Evolutionary conservation across 1,139 yeast genomes (phyloP), one percentile per base, ranked within the genome.

Genomic region (Wickerhamomyces sp.): DNA sequence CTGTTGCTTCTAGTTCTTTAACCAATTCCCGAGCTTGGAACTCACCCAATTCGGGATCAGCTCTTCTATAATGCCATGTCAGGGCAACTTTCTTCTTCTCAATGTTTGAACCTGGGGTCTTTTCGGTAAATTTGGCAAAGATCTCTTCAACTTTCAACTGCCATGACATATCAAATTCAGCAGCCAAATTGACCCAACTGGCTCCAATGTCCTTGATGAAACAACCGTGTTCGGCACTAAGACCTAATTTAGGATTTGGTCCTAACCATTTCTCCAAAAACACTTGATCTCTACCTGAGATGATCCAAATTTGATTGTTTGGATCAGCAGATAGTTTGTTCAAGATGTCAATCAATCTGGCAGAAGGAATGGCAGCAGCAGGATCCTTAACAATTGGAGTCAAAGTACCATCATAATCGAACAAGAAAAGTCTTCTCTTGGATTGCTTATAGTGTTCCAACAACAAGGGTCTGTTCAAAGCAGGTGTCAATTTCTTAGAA

Each of bases 151-250:
- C 97, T 36, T 75, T 78, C 19, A 63, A 58, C 59, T 89, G 96
- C 99, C 99, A 93, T 19, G 89, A 70, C 96, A 91, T 88, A 61
- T 91, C 96, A 46, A 80, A 70, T 27, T 78, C 65, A 35, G 78
- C 89, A 3, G 96, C 83, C 42, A 93, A 69, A 54, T 91, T 91
- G 27, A 75, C 72, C 99, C 99, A 93, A 8, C 54, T 45, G 2
- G 66, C 56, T 5, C 78, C 78, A 12, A 82, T 72, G 44, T 75
- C 81, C 52, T 83, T 83, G 72, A 91, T 74, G 53, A 91, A 93
- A 54, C 97, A 89, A 10, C 99, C 99, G 59, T 93, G 99, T 57
- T 93, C 99, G 0, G 98, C 97, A 40, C 93, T 80, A 39, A 93
- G 68, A 2, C 96, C 96, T 26, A 91, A 66, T 32, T 67, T 59